phyloP scores from a whole-genome alignment of 208 protist species.

The Leishmania aethiopica region DNA sequence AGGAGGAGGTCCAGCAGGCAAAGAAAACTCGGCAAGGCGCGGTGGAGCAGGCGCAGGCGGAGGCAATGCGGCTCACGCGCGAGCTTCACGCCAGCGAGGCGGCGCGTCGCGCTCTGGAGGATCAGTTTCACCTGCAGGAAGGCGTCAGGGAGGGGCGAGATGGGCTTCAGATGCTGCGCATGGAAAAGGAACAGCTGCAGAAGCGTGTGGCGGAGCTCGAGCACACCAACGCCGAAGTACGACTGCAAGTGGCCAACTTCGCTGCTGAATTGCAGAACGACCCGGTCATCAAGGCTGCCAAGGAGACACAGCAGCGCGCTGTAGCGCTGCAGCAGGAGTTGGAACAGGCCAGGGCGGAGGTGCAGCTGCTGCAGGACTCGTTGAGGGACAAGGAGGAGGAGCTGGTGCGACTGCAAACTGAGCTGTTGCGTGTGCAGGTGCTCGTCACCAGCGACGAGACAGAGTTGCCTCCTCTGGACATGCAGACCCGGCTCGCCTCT shows the following conservation, averaged over 20 bases:
- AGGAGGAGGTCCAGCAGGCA: conserved; percentile 39
- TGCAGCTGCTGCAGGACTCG: conserved; percentile 46
- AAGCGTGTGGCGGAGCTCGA: conserved; percentile 74
- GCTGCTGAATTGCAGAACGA: conserved; percentile 90
- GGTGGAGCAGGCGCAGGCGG: conserved; percentile 61
- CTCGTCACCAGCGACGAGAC: conserved; percentile 21
- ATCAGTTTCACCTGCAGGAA: conserved; percentile 65
- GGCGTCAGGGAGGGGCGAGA: conserved; percentile 46
- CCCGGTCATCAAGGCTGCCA: conserved; percentile 71
- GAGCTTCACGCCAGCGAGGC: conserved; percentile 91
- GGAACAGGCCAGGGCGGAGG: conserved; percentile 37
- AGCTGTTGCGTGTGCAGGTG: conserved; percentile 63
- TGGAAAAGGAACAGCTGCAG: conserved; percentile 75
- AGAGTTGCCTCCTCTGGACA: conserved; percentile 11
- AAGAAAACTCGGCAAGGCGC: conserved; percentile 25
- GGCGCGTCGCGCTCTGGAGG: conserved; percentile 69
- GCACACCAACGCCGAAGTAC: conserved; percentile 78
- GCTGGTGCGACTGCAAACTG: conserved; percentile 64
- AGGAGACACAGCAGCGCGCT: conserved; percentile 67
- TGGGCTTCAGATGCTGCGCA: conserved; percentile 50
- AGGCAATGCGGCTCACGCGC: conserved; percentile 62
- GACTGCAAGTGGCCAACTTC: conserved; percentile 81
- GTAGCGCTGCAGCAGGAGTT: conserved; percentile 74
- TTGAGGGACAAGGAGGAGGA: conserved; percentile 78
- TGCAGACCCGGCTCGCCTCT: not conserved